A percentile compares a stretch with the other conserved stretches of the same genome.
Evolutionary conservation across 164 flowering plant species (phyloP).

Genomic region (Vitis vinifera): DNA sequence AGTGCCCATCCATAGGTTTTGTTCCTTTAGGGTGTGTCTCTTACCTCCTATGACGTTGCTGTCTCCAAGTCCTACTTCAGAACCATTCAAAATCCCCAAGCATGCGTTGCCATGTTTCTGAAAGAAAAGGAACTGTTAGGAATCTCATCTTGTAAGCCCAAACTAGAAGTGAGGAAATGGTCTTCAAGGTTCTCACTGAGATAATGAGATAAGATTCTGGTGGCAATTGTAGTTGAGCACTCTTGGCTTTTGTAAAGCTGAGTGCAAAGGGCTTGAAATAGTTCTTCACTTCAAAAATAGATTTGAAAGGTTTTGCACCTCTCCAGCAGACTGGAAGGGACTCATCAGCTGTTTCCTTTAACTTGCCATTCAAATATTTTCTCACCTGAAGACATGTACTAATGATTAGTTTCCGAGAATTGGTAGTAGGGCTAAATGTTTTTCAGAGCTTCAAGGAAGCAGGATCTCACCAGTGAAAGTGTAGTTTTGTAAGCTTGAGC

Average conservation of each 20-base stretch:
- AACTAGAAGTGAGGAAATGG: background rate
- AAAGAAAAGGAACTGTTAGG: conserved; percentile 1
- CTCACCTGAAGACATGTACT: conserved; percentile 45
- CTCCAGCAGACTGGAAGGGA: conserved; percentile 89
- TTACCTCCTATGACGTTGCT: conserved; percentile 80
- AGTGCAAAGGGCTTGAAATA: conserved; percentile 61
- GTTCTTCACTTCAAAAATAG: conserved; percentile 51
- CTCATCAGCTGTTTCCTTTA: conserved; percentile 41
- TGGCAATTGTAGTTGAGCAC: conserved; percentile 50
- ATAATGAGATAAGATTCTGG: conserved; percentile 83
- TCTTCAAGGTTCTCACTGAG: conserved; percentile 44
- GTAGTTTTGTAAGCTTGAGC: conserved; percentile 36
- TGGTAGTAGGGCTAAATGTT: background rate
- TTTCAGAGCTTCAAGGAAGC: no score
- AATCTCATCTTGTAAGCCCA: background rate
- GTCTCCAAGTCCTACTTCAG: conserved; percentile 51
- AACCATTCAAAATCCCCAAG: conserved; percentile 80
- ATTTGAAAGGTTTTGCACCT: conserved; percentile 61
- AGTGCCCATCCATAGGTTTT: background rate
- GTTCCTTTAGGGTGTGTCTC: background rate
- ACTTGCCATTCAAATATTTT: conserved; percentile 48
- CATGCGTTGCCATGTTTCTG: conserved; percentile 79
- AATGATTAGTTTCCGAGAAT: background rate
- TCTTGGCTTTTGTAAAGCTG: conserved; percentile 49
- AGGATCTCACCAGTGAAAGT: conserved; percentile 41